Base-by-base conservation (phyloP, 2,329 filamentous ascomycete genomes). In the Nigrospora oryzae region DNA sequence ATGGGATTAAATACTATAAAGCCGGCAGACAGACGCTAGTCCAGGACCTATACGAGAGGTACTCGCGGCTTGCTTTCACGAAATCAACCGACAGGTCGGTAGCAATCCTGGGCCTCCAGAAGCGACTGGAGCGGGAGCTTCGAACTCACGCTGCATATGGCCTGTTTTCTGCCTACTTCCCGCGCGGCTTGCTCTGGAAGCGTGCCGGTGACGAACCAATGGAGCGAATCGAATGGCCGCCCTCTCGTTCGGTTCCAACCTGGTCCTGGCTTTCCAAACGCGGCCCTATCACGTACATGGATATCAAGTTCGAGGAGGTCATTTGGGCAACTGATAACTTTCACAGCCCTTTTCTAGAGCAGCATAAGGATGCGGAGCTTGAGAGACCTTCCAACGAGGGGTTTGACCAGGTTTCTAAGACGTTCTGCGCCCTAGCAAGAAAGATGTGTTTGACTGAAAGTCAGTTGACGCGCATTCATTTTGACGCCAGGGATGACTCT, bases 251-350 rank as follows among this genome's bases (percentile, higher is more conserved):
- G 10, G 45, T 38, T 10, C 49, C 47, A 2, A 46, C 36, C 5
- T 51, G 47, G 47, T 49, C 47, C 11, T 51, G 47, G 47, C 42
- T 51, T 8, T 40, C 44, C 4, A 45, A 49, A 30, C 13, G 37
- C 3, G 49, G 49, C n/a, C 42, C 42, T 2, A 51, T 51, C 13
- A 34, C 46, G 8, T 51, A 51, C 43, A 35, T 47, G 17, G 19
- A 36, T n/a, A 8, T 46, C 7, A 16, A 45, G 8, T 43, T 46
- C 19, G 19, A 42, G 8, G 10, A 23, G 35, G 40, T 40, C 15
- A 23, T 42, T 4, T 51, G 49, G 49, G n/a, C 14, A 14, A 12
- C 6, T 8, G 14, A 31, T 10, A 40, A 31, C 8, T 3, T 40
- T 3, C 2, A 6, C n/a, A 40, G 3, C 8, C 38, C 38, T 10